Conservation (phyloP, 306 rosid species). For the Canavalia ensiformis region DNA sequence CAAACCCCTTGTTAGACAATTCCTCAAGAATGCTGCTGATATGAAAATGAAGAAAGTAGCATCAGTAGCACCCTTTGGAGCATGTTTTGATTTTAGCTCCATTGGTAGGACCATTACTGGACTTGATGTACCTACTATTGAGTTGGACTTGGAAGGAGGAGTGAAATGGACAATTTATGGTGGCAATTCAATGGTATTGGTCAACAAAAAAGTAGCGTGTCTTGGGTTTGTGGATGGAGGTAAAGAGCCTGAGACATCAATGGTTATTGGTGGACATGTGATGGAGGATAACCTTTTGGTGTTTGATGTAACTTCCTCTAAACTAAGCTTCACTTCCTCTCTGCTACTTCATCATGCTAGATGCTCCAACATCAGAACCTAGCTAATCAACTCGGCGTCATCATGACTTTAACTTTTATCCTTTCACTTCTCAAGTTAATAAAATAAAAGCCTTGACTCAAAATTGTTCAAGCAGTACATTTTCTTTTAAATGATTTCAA, state of each 20-base stretch:
- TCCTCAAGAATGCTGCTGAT: constrained; percentile 45
- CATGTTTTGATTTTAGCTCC: constrained; percentile 46
- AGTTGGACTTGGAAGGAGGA: constrained; percentile 29
- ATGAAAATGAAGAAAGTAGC: constrained; percentile 46
- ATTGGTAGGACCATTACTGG: constrained; percentile 26
- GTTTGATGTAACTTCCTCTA: constrained; percentile 53
- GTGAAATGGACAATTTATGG: constrained; percentile 47
- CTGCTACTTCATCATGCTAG: constrained; percentile 35
- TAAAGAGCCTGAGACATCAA: background rate
- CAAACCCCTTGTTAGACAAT: constrained; percentile 47
- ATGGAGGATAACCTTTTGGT: constrained; percentile 47
- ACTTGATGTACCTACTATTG: constrained; percentile 48
- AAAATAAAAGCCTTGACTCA: background rate
- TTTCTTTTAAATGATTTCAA: background rate
- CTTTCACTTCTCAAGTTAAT: background rate
- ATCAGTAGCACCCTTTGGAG: constrained; percentile 40
- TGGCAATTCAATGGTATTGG: constrained; percentile 50
- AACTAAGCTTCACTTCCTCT: constrained; percentile 39
- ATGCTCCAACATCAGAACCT: constrained; percentile 41
- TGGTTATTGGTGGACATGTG: constrained; percentile 45
- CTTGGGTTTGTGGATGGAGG: constrained; percentile 56
- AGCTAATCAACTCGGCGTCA: background rate
- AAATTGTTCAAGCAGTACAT: background rate
- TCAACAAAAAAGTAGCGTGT: constrained; percentile 37
- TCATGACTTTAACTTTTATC: background rate